Percentiles rank a stretch among this genome's conserved stretches.
Evolutionary conservation across 441 rosid genomes (phyloP).

Genomic region (Breynia disticha): DNA sequence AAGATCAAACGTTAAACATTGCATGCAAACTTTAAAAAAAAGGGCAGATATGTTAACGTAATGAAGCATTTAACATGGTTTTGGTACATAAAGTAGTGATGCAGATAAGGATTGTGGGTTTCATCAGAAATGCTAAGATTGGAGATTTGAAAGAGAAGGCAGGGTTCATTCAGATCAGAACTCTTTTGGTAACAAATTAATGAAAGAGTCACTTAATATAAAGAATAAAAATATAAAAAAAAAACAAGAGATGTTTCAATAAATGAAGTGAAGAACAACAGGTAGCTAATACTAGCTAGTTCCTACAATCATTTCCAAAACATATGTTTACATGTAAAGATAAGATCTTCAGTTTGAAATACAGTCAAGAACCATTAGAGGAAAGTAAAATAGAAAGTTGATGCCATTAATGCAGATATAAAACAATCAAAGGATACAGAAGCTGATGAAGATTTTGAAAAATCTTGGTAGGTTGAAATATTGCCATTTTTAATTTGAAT

Average conservation of each 20-base stretch:
- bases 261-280: conserved; percentile 28
- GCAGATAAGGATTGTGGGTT: conserved; percentile 12
- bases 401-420: conserved; percentile 18
- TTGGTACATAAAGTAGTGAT: conserved; percentile 3
- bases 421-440: conserved; percentile 5
- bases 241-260: conserved; percentile 12
- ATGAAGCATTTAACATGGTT: conserved; percentile 1
- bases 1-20: neutral
- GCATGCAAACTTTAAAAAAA: neutral
- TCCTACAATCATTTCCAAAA: conserved; percentile 17
- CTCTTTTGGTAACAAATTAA: conserved; percentile 26
- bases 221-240: neutral
- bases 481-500: neutral
- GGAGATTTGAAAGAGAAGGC: conserved; percentile 23
- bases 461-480: too few relatives aligned
- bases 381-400: conserved; percentile 23
- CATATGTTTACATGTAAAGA: conserved; percentile 9
- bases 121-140: conserved; percentile 30
- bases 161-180: conserved; percentile 16
- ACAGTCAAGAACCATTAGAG: conserved; percentile 23
- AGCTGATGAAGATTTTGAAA: neutral
- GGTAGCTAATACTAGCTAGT: too few relatives aligned
- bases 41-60: neutral
- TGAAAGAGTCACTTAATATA: too few relatives aligned
- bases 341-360: conserved; percentile 13